These are phyloP conservation scores for Symbiodinium natans DNA, from an alignment of 73 alveolate species.

Conservation along the genomic window DNA sequence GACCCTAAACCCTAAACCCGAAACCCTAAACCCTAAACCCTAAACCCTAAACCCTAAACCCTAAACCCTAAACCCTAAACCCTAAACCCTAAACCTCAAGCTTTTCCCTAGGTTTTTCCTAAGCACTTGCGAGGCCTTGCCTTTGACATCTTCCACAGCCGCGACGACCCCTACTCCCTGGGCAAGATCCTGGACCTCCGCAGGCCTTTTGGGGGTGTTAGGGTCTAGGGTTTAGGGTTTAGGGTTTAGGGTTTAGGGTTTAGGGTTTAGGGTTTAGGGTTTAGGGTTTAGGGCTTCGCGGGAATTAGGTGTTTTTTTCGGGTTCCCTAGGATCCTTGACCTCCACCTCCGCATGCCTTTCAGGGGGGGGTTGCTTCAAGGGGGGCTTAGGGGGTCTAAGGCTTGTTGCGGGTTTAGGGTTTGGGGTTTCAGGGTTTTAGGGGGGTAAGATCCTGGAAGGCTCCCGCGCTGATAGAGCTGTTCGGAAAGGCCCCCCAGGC, in stretches of 20 bases:
- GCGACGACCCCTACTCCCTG: constrained; percentile 68
- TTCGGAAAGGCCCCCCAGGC: no score
- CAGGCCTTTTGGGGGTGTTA: background rate
- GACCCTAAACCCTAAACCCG: background rate
- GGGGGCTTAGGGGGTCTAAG: no score
- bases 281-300: background rate
- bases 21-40: background rate
- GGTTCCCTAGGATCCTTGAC: no score
- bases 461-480: no score
- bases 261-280: background rate
- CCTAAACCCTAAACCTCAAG: background rate
- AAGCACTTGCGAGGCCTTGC: constrained; percentile 17
- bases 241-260: background rate
- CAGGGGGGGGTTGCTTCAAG: no score
- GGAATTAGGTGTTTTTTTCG: no score
- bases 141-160: constrained; percentile 68
- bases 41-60: background rate
- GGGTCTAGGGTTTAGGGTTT: background rate
- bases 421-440: no score
- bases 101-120: no score
- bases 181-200: constrained; percentile 76
- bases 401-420: no score
- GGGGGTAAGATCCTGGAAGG: no score
- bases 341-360: no score
- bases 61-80: background rate